A percentile compares a stretch with the other conserved stretches of the same genome.
Evolutionary conservation across 2,329 filamentous ascomycete genomes (phyloP).

Genomic region (Aspergillus sp.): DNA sequence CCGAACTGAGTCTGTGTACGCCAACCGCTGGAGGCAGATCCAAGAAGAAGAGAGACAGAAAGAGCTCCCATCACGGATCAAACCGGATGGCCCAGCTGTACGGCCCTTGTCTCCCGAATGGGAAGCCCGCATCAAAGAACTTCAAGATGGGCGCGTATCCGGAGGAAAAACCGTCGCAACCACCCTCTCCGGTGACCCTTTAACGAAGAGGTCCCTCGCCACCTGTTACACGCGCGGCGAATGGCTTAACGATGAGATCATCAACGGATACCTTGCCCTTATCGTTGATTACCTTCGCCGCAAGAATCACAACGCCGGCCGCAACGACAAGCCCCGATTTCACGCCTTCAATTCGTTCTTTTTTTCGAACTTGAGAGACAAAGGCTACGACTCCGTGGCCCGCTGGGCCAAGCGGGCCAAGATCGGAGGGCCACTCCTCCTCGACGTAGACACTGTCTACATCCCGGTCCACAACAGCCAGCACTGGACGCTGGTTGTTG

Average conservation of each 20-base stretch:
- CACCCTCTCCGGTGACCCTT: conserved; percentile 37
- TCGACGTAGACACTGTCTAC: conserved; percentile 50
- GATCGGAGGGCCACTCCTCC: conserved; percentile 47
- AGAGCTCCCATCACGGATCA: conserved; percentile 23
- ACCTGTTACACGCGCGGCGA: conserved; percentile 38
- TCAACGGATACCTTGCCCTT: conserved; percentile 49
- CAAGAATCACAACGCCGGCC: conserved; percentile 34
- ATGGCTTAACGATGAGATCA: conserved; percentile 51
- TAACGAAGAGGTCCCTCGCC: conserved; percentile 39
- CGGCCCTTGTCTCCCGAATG: conserved; percentile 39
- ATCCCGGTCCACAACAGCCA: conserved; percentile 48
- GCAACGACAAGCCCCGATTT: conserved; percentile 39
- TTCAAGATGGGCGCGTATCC: conserved; percentile 25
- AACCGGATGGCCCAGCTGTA: conserved; percentile 34
- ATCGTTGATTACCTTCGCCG: conserved; percentile 42
- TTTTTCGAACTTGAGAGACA: conserved; percentile 45
- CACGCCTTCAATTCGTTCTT: conserved; percentile 51
- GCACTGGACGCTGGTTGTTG: conserved; percentile 53
- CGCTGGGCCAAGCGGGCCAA: conserved; percentile 49
- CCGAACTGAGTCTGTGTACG: conserved; percentile 33
- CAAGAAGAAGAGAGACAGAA: conserved; percentile 28
- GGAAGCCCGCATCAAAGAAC: conserved; percentile 35
- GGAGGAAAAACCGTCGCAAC: conserved; percentile 31
- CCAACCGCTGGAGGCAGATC: conserved; percentile 28
- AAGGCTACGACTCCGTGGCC: conserved; percentile 40